Percentiles rank a stretch among this genome's conserved stretches.
Conservation (phyloP, 148 eudicot species). For the Chenopodium album region DNA sequence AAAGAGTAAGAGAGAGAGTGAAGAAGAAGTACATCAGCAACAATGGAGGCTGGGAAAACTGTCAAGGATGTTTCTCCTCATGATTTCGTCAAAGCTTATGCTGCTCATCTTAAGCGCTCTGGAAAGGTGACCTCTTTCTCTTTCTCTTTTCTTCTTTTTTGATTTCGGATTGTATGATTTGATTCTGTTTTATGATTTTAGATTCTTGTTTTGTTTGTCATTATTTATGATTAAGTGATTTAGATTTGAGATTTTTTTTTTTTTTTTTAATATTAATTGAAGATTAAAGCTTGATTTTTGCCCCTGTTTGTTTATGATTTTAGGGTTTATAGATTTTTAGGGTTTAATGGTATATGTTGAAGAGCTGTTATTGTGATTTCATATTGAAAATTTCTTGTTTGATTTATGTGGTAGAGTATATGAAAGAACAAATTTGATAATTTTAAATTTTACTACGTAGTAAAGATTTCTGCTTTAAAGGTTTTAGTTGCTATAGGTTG, state of each 20-base stretch:
- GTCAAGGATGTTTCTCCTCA: conserved; percentile 34
- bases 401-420: no score
- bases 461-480: neutral
- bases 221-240: no score
- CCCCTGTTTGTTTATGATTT: neutral
- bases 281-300: neutral
- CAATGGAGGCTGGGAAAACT: conserved; percentile 15
- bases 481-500: neutral
- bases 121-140: conserved; percentile 24
- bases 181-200: neutral
- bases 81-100: conserved; percentile 34
- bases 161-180: neutral
- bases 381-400: no score
- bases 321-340: neutral
- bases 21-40: neutral
- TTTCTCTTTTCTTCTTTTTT: neutral
- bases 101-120: conserved; percentile 35
- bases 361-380: no score
- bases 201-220: no score
- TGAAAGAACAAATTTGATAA: no score
- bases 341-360: no score
- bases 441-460: no score
- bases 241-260: no score
- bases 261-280: neutral
- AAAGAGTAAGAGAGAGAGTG: neutral